phyloP scores from a whole-genome alignment of 179 eudicot genomes.

The Drosera spatulata region DNA sequence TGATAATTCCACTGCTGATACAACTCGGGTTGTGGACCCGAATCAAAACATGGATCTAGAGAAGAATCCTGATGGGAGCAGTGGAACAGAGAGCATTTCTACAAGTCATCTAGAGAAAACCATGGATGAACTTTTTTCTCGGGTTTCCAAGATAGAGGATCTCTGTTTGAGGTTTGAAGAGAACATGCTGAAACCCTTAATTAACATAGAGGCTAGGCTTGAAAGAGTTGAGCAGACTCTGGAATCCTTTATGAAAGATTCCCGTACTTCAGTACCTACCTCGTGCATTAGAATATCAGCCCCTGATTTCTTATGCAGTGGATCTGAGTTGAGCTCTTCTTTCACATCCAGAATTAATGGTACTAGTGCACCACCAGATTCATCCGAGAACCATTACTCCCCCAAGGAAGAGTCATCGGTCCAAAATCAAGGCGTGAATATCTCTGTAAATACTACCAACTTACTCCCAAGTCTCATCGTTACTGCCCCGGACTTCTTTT shows the following conservation, averaged over 20 bases:
- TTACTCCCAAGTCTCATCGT: conserved; percentile 46
- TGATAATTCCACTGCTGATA: too few relatives aligned
- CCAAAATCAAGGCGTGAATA: conserved; percentile 9
- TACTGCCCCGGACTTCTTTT: conserved; percentile 67
- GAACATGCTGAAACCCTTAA: conserved; percentile 70
- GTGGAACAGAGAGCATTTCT: conserved; percentile 12
- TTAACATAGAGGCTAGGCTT: conserved; percentile 71
- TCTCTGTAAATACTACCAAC: conserved; percentile 19
- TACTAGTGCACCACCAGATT: conserved; percentile 21
- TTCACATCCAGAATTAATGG: conserved; percentile 23
- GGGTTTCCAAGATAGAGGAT: conserved; percentile 67
- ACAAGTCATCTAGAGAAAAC: conserved; percentile 36
- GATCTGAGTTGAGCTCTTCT: conserved; percentile 34
- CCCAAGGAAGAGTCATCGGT: conserved; percentile 8
- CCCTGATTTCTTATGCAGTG: conserved; percentile 46
- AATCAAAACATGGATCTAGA: too few relatives aligned
- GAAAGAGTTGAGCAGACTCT: conserved; percentile 64
- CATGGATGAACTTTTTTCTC: conserved; percentile 63
- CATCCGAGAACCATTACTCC: conserved; percentile 20
- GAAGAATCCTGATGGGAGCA: too few relatives aligned
- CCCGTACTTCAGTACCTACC: conserved; percentile 19
- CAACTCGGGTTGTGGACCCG: too few relatives aligned
- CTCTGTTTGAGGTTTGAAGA: conserved; percentile 76
- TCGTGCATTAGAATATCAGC: conserved; percentile 37
- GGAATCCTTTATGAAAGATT: conserved; percentile 32